phyloP scores from a whole-genome alignment of 2,329 filamentous ascomycete species.

The Sporothrix inflata region DNA sequence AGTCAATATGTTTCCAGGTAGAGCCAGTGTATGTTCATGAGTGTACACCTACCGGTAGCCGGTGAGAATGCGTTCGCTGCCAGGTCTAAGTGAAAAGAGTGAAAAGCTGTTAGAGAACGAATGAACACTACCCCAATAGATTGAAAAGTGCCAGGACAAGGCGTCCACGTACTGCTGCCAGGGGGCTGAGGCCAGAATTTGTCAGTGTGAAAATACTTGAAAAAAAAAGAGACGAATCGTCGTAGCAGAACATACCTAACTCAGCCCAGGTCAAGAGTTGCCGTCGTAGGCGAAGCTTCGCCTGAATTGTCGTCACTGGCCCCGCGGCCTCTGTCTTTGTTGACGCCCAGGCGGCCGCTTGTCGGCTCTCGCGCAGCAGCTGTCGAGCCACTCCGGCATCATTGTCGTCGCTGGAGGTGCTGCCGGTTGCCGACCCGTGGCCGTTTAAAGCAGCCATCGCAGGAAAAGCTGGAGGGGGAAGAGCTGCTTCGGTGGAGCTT shows the following conservation, averaged over 20 bases:
- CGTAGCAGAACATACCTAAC: background rate
- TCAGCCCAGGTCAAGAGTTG: constrained; percentile 9
- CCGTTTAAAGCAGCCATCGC: background rate
- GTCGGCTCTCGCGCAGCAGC: background rate
- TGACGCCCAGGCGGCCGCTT: background rate
- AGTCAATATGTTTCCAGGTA: background rate
- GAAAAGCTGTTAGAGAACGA: background rate
- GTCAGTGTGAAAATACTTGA: background rate
- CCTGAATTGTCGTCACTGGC: background rate
- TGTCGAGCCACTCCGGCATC: background rate
- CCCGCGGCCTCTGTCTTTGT: background rate
- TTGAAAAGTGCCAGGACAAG: background rate
- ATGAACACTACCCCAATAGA: background rate
- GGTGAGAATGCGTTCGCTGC: constrained; percentile 19
- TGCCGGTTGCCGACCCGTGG: background rate
- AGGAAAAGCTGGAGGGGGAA: background rate
- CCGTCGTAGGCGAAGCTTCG: background rate
- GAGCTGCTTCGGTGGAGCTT: background rate
- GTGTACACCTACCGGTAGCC: background rate
- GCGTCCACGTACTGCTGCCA: constrained; percentile 19
- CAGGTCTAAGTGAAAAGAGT: background rate
- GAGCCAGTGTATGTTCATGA: background rate
- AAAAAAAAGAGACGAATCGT: too few species aligned
- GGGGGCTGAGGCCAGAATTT: background rate
- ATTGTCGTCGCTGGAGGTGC: background rate